Percentiles rank a stretch among this genome's conserved stretches.
Evolutionary conservation across 2,329 filamentous ascomycete species (phyloP).

Genomic region (Fusarium sp.): DNA sequence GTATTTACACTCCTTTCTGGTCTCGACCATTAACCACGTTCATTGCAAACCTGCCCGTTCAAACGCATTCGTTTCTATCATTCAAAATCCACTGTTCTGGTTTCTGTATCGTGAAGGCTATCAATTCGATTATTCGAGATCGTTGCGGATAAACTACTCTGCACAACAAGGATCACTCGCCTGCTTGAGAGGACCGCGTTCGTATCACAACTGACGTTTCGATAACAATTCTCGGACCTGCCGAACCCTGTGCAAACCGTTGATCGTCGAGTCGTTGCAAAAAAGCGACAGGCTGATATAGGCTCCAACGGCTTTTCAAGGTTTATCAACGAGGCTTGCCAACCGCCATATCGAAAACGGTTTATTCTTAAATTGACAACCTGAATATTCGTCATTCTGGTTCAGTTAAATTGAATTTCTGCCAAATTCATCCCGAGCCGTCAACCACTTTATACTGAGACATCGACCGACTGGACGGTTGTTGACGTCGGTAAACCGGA

Average conservation of each 20-base stretch:
- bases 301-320: conserved; percentile 34
- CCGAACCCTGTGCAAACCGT: conserved; percentile 29
- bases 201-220: conserved; percentile 23
- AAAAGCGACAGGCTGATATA: conserved; percentile 21
- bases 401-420: conserved; percentile 30
- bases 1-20: conserved; percentile 31
- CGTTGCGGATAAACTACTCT: conserved; percentile 12
- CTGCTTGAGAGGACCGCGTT: conserved; percentile 21
- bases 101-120: conserved; percentile 13
- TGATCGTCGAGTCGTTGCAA: conserved; percentile 28
- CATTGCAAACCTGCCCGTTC: conserved; percentile 39
- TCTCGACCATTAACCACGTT: conserved; percentile 37
- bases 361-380: conserved; percentile 12
- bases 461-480: conserved; percentile 38
- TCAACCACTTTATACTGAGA: conserved; percentile 47
- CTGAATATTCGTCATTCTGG: conserved; percentile 15
- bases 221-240: conserved; percentile 13
- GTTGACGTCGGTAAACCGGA: conserved; percentile 31
- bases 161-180: conserved; percentile 24
- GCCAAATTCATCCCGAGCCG: conserved; percentile 26
- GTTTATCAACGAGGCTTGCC: conserved; percentile 31
- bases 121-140: conserved; percentile 7
- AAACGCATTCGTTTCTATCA: conserved; percentile 43
- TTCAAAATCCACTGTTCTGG: conserved; percentile 2
- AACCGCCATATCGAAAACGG: conserved; percentile 18